Evolutionary conservation across 2,329 filamentous ascomycete genomes (phyloP), one percentile per base, ranked within the genome.

Genomic region (Phialemoniopsis sp.): DNA sequence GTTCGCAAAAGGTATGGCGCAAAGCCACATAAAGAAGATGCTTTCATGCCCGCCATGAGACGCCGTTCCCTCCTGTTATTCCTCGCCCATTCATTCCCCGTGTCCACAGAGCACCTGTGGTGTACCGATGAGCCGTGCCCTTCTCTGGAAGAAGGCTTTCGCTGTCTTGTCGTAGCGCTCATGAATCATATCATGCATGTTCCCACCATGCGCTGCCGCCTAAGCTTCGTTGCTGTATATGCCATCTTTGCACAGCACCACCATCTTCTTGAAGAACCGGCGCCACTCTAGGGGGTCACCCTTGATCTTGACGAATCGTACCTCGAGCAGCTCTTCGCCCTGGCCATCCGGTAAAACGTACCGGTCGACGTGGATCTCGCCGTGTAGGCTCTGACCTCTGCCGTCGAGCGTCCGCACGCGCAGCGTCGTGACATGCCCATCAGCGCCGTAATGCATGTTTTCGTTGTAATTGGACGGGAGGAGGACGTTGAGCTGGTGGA

Each of bases 281-380:
- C 93, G 79, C 93, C 94, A 98, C 67, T 97, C 91, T 36, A 98
- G 66, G 5, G 93, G 93, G 67, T 98, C 93, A 6, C 93, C 93
- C 67, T 95, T 96, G 39, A 87, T 76, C 67, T 98, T 98, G 49
- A 94, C 78, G 58, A 98, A 97, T 37, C 89, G 77, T 19, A 96
- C 87, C 60, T 96, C 90, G 17, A 90, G 73, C 26, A 91, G 63
- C 44, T 86, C 83, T 39, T 86, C 82, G 61, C 55, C 66, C 52
- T 47, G 66, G 48, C 64, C 66, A 9, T 67, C 67, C 30, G 32
- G 34, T 39, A 72, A 69, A 2, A 67, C 76, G 56, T 78, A 78
- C 62, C 68, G 77, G 55, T 91, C 85, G 7, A 93, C 69, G 12
- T 87, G 68, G 34, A 94, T 81, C 54, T 86, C 84, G 12, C 89